A percentile compares a stretch with the other conserved stretches of the same genome.
Evolutionary conservation across 768 basidiomycete species (phyloP).

Genomic region (Tulasnella sp.): DNA sequence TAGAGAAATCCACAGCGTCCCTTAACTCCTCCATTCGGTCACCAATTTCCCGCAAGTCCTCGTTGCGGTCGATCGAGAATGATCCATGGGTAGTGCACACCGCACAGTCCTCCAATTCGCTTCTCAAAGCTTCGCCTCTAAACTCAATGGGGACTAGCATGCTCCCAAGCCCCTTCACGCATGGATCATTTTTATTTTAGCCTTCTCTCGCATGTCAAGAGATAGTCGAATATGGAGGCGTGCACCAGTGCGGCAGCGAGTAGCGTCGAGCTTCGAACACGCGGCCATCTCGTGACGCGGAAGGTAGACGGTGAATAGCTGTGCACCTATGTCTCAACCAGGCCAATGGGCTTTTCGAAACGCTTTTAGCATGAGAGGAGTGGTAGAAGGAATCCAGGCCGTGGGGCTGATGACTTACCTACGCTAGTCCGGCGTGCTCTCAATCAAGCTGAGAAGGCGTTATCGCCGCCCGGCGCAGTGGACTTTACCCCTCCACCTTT

Average conservation of each 20-base stretch:
- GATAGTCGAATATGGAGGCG: background rate
- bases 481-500: background rate
- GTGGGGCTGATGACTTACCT: background rate
- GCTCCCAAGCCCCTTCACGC: background rate
- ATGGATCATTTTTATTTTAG: background rate
- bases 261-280: background rate
- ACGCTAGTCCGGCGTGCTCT: slow-evolving; percentile 11
- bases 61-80: slow-evolving; percentile 4
- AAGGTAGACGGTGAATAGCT: background rate
- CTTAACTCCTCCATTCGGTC: background rate
- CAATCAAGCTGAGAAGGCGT: slow-evolving; percentile 15
- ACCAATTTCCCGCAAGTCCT: background rate
- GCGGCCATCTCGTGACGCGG: background rate
- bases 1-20: background rate
- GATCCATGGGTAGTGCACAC: background rate
- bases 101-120: background rate
- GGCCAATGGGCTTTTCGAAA: background rate
- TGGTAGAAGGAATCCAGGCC: slow-evolving; percentile 1
- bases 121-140: background rate
- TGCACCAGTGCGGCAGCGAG: background rate
- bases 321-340: slow-evolving; percentile 2
- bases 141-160: slow-evolving; percentile 9
- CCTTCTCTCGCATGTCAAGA: background rate
- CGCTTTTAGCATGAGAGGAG: slow-evolving; percentile 13
- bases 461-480: background rate